Base-by-base conservation (phyloP, 306 rosid genomes). In the Vigna radiata region DNA sequence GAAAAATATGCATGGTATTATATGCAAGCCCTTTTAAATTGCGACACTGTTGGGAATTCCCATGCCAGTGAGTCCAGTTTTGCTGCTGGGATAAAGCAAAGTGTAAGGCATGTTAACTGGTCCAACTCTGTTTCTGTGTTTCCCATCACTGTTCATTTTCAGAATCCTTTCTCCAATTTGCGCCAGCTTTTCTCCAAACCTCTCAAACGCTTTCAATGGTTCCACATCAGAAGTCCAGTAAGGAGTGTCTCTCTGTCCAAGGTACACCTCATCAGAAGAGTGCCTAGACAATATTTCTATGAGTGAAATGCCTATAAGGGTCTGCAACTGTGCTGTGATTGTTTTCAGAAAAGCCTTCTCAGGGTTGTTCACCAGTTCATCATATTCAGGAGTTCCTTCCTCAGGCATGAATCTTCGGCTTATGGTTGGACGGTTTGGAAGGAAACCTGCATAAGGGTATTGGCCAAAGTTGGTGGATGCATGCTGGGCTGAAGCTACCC, bases 21-120 rank as follows among this genome's bases (percentile, higher is more conserved):
- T 25, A 58, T 17, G 33, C 44, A 33, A 6, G 33, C 31, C 66
- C 12, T 41, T 81, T 85, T 77, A 91, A 44, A 93, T 91, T 18
- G 97, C 61, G n/a, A 90, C 86, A 66, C 98, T 93, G 68, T 93
- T 93, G 25, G 96, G 97, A 66, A 93, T 93, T 63, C 98, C 98
- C 87, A 4, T 88, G 49, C 96, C 97, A 48, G 90, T 85, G 4
- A 91, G 59, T 23, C 97, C 98, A 19, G 78, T 79, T 68, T 79
- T 76, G 49, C 97, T 76, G 2, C 88, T 86, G 47, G 97, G 98
- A 82, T 39, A 85, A 7, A 94, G 92, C 54, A 90, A 81, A 14
- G 96, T 90, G 68, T 94, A 94, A 0, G 97, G 93, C 84, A 91
- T 18, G 73, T 86, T 76, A 16, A 90, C 96, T 0, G 86, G 82